These are phyloP conservation scores for Arctostaphylos glauca DNA, from an alignment of 148 eudicot species.

Conservation along the genomic window DNA sequence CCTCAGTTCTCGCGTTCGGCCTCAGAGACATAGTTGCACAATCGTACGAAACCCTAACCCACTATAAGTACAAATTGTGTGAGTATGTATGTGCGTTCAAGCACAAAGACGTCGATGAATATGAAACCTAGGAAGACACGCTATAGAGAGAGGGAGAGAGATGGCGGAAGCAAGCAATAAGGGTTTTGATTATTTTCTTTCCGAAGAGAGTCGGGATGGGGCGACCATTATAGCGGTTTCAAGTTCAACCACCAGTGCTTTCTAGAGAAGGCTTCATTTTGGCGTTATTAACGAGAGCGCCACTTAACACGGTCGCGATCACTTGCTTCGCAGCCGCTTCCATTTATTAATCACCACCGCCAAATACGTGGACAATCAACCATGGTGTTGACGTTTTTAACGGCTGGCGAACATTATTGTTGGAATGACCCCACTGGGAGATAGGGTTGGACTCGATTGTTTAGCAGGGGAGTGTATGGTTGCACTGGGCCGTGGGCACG, in stretches of 20 bases:
- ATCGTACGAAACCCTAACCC: constrained; percentile 5
- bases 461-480: not conserved
- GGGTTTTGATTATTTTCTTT: constrained; percentile 9
- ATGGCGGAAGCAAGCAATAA: not conserved
- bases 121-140: not conserved
- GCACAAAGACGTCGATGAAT: constrained; percentile 23
- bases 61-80: not conserved
- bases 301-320: not conserved
- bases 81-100: not conserved
- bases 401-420: not conserved
- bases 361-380: not conserved
- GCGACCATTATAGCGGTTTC: constrained; percentile 16
- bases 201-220: not conserved
- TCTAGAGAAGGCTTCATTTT: constrained; percentile 18
- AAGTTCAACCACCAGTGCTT: constrained; percentile 7
- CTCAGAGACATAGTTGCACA: constrained; percentile 59
- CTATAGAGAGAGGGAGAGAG: not conserved
- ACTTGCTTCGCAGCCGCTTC: not conserved
- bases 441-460: not conserved
- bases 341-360: not conserved
- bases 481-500: no score
- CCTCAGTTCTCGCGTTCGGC: constrained; percentile 68
- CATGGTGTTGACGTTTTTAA: not conserved
- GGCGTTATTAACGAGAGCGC: constrained; percentile 23
- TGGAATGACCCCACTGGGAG: not conserved